Conservation (phyloP, 2,329 filamentous ascomycete species). For the Fusarium solani-melongenae region DNA sequence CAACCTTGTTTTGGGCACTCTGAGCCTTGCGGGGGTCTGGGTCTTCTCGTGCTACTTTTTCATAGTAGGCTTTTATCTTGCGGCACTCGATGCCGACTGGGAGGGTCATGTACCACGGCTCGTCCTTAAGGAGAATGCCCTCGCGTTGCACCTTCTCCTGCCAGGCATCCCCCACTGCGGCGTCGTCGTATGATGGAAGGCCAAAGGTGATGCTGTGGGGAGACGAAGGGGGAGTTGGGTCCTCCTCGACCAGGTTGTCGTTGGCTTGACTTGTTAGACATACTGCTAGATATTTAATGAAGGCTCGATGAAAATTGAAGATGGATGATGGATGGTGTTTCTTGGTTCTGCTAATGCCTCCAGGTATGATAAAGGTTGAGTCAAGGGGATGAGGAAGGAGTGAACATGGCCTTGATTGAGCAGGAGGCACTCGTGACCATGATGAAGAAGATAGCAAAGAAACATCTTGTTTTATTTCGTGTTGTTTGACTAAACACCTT, state of each 20-base stretch:
- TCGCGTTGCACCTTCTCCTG: neutral
- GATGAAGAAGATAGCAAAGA: neutral
- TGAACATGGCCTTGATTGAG: neutral
- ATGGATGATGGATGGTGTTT: neutral
- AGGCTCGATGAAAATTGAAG: neutral
- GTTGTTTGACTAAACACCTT: neutral
- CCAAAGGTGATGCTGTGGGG: neutral
- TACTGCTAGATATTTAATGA: neutral
- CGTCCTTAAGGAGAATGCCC: neutral
- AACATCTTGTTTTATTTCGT: neutral
- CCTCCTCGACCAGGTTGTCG: neutral
- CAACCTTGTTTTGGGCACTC: neutral
- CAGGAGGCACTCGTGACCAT: neutral
- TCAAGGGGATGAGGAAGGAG: neutral
- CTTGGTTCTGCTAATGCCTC: neutral
- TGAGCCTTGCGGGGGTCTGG: neutral
- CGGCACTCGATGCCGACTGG: neutral
- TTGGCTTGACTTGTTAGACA: neutral
- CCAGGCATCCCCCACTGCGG: neutral
- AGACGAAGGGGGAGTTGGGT: neutral
- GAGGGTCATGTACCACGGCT: neutral
- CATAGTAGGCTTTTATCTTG: neutral
- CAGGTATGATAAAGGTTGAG: neutral
- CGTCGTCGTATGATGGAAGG: neutral
- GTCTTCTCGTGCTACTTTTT: neutral